Conservation (phyloP, 2,329 filamentous ascomycete species). For the Fonsecaea monophora region DNA sequence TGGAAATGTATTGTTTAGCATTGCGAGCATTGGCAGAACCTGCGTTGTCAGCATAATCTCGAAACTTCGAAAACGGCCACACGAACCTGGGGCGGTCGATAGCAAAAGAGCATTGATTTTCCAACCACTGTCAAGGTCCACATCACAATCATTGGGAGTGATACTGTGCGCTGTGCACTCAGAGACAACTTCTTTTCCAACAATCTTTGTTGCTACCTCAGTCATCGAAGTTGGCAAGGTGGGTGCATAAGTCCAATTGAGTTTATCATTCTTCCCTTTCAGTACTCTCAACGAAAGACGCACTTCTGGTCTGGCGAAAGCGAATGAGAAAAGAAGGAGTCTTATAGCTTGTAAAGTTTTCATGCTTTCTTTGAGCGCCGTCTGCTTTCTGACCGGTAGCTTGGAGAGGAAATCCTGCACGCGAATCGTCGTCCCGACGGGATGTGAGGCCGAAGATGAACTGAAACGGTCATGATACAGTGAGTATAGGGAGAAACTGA, state of each 20-base stretch:
- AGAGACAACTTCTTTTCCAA: slow-evolving; percentile 60
- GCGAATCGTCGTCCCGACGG: slow-evolving; percentile 66
- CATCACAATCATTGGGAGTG: slow-evolving; percentile 42
- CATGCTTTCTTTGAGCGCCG: slow-evolving; percentile 57
- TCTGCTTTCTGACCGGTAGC: slow-evolving; percentile 66
- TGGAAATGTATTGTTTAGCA: slow-evolving; percentile 59
- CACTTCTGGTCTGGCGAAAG: slow-evolving; percentile 63
- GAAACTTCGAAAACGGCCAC: not conserved
- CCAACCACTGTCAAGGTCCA: slow-evolving; percentile 44
- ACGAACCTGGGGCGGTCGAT: slow-evolving; percentile 35
- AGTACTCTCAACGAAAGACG: slow-evolving; percentile 63
- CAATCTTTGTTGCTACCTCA: slow-evolving; percentile 63
- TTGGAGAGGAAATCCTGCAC: slow-evolving; percentile 63
- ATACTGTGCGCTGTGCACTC: slow-evolving; percentile 51
- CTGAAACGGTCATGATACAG: slow-evolving; percentile 42
- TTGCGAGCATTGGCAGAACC: slow-evolving; percentile 48
- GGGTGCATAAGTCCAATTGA: slow-evolving; percentile 67
- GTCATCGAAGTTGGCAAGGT: slow-evolving; percentile 51
- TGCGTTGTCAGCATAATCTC: slow-evolving; percentile 41
- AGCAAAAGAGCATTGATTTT: slow-evolving; percentile 59
- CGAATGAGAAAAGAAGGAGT: slow-evolving; percentile 64
- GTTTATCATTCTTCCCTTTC: slow-evolving; percentile 66
- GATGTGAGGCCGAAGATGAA: slow-evolving; percentile 58
- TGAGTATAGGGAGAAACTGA: slow-evolving; percentile 16
- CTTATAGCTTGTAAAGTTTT: slow-evolving; percentile 61